Percentiles rank a stretch among this genome's conserved stretches.
These are phyloP conservation scores for Geotrichum bryndzae DNA, from an alignment of 1,139 yeast genomes.

Conservation along the genomic window DNA sequence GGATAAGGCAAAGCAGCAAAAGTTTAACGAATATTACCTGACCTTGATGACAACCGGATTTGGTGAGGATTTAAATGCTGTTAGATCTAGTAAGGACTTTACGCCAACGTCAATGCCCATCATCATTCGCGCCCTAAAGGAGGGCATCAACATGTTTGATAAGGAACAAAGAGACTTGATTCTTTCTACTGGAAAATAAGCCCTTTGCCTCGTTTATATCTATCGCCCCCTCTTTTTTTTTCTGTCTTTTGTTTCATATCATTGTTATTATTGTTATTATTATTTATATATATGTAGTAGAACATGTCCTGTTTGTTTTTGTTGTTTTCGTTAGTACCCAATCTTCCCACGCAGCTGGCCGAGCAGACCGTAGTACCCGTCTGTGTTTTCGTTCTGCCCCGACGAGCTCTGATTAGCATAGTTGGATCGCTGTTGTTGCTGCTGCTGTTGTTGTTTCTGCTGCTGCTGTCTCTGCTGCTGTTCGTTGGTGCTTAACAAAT, in stretches of 20 bases:
- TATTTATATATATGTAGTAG: not conserved
- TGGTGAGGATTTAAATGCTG: constrained; percentile 36
- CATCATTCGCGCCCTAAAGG: constrained; percentile 36
- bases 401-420: not conserved
- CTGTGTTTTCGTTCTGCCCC: constrained; percentile 4
- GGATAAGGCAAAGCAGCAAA: constrained; percentile 18
- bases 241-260: not conserved
- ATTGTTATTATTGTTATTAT: not conserved
- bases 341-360: constrained; percentile 23
- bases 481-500: constrained; percentile 13
- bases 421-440: not conserved
- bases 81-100: constrained; percentile 37
- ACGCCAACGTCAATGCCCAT: constrained; percentile 32
- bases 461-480: constrained; percentile 7
- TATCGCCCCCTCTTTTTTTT: not conserved
- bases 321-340: constrained; percentile 19
- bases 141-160: constrained; percentile 37
- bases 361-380: constrained; percentile 22
- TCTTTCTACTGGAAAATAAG: constrained; percentile 1
- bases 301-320: not conserved
- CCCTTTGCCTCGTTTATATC: not conserved
- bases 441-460: not conserved
- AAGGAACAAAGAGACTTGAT: constrained; percentile 30
- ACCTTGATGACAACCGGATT: constrained; percentile 33
- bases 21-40: constrained; percentile 33